Conservation (phyloP, 176 grass and related monocot species). For the Oropetium thomaeum region DNA sequence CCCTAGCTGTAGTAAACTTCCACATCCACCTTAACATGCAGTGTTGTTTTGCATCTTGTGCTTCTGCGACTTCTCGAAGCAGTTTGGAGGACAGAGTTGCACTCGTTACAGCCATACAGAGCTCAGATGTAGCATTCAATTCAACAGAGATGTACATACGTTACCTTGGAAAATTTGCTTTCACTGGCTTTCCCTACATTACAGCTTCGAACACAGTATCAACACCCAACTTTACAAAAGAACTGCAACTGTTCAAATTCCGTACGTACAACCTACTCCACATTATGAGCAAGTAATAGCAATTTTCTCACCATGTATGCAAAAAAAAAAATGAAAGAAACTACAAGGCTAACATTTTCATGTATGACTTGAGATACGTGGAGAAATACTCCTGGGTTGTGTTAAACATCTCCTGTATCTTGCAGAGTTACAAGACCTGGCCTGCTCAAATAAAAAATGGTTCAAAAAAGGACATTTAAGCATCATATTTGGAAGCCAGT, state of each 20-base stretch:
- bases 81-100: neutral
- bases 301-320: constrained; percentile 2
- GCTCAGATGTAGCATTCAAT: neutral
- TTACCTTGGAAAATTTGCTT: neutral
- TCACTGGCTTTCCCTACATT: neutral
- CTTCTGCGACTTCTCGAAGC: too few relatives aligned
- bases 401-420: constrained; percentile 1
- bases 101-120: neutral
- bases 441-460: constrained; percentile 1
- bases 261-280: constrained; percentile 16
- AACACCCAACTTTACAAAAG: constrained; percentile 33
- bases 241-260: neutral
- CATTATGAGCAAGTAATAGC: neutral
- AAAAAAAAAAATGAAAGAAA: constrained; percentile 11
- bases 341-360: constrained; percentile 15
- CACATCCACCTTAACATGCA: neutral
- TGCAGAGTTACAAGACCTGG: constrained; percentile 1
- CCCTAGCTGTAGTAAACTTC: neutral
- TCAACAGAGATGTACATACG: neutral
- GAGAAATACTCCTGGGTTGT: neutral
- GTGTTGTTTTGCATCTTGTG: neutral
- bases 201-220: constrained; percentile 19
- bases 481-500: neutral
- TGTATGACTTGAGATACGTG: neutral
- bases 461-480: neutral